Evolutionary conservation across 1,284 basidiomycete species (phyloP).

Genomic region (Sanghuangporus sanghuang): DNA sequence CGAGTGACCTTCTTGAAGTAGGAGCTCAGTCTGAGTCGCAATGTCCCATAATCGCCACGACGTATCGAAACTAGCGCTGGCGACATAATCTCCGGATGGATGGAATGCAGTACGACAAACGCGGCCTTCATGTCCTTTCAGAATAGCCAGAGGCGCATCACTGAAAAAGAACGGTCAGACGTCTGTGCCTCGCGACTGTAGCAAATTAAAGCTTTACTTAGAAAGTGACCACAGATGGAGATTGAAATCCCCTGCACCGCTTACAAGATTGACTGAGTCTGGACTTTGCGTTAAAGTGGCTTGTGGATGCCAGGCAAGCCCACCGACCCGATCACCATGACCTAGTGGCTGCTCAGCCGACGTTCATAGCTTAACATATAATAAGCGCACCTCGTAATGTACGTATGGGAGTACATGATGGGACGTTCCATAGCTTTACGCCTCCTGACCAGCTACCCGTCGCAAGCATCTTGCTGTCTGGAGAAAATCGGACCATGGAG

Average conservation of each 20-base stretch:
- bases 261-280: constrained; percentile 79
- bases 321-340: constrained; percentile 89
- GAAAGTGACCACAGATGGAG: constrained; percentile 89
- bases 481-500: constrained; percentile 91
- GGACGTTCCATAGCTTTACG: constrained; percentile 93
- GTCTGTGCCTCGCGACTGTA: constrained; percentile 4
- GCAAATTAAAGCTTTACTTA: constrained; percentile 43
- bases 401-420: constrained; percentile 74
- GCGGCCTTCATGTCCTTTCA: constrained; percentile 87
- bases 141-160: constrained; percentile 72
- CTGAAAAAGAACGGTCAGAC: constrained; percentile 31
- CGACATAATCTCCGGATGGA: constrained; percentile 89
- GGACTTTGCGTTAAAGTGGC: constrained; percentile 79
- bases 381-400: constrained; percentile 60
- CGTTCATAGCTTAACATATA: not conserved
- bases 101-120: constrained; percentile 95
- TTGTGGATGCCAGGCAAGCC: constrained; percentile 95
- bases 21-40: constrained; percentile 70
- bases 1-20: constrained; percentile 95
- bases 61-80: constrained; percentile 94
- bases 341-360: constrained; percentile 36
- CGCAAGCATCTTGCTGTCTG: constrained; percentile 82
- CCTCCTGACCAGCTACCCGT: constrained; percentile 96
- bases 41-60: constrained; percentile 99
- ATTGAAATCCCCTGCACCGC: constrained; percentile 84